Base-by-base conservation (phyloP, 768 basidiomycete genomes). In the Asterophora parasitica region DNA sequence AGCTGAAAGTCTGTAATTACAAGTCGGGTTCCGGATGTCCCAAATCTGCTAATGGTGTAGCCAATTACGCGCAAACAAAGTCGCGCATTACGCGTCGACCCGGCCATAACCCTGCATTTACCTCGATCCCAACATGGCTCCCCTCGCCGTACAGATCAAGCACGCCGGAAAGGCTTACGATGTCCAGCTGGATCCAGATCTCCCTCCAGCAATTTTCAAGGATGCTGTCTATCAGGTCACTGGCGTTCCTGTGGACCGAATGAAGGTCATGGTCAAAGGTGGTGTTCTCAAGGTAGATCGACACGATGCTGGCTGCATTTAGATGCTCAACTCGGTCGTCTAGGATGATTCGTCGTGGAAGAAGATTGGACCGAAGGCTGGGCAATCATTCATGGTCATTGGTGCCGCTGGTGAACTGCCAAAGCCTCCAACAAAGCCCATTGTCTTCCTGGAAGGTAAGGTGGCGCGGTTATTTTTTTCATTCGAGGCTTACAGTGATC, bases 191-290 rank as follows among this genome's bases (percentile, higher is more conserved):
- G 83, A 96, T 66, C 70, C 82, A 12, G 80, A 84, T 70, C 72
- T 78, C 4, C 78, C 88, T 1, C 79, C 85, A 2, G 59, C 71
- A 12, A 78, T 68, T 11, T 94, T 98, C 77, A 97, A 96, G 65
- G 81, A 91, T 52, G 73, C 81, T 4, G 74, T 98, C 28, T 88
- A 88, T 59, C 77, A 84, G 35, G 70, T 75, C 38, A 97, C 93
- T 0, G 92, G 92, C 7, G 86, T 98, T 2, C 92, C 90, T 3
- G 66, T 81, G 30, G 92, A 95, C 61, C 77, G 93, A 40, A 94
- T 96, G 91, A 99, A 98, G 70, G 86, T 98, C 54, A 93, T 96
- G 88, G 77, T 94, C 63, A 97, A 96, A 63, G 88, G 88, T 45
- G 88, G 87, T 31, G 75, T 92, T 46, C 78, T 96, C 58, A 95